Conservation (phyloP, 176 grass and related monocot species). For the Zoysia japonica region DNA sequence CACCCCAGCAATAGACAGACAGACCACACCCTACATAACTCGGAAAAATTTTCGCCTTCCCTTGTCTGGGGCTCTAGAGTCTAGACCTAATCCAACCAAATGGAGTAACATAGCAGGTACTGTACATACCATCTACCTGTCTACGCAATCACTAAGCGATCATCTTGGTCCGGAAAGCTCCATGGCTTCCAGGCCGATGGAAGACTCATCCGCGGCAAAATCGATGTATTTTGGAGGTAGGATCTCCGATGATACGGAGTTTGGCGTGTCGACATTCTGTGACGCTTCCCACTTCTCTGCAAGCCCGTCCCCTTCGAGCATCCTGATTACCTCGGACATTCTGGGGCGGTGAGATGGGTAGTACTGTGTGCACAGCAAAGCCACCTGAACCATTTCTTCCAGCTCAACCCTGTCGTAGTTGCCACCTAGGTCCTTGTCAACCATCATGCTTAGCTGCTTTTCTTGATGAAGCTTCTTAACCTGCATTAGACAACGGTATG, state of each 20-base stretch:
- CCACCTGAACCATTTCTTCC: constrained; percentile 92
- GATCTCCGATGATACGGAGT: constrained; percentile 63
- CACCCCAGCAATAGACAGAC: constrained; percentile 41
- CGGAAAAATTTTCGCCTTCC: neutral
- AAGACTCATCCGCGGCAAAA: constrained; percentile 67
- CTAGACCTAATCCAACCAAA: neutral
- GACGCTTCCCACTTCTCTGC: constrained; percentile 96
- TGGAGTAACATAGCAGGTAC: neutral
- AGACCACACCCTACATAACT: constrained; percentile 7
- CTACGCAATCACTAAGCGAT: neutral
- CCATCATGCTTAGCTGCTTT: constrained; percentile 78
- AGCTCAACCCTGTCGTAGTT: constrained; percentile 76
- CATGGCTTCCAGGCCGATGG: constrained; percentile 80
- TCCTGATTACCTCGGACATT: constrained; percentile 93
- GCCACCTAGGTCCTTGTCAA: constrained; percentile 76
- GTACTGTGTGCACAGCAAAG: constrained; percentile 86
- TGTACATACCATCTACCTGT: neutral
- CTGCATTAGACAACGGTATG: constrained; percentile 31
- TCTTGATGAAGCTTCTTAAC: constrained; percentile 95
- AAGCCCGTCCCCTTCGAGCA: constrained; percentile 91
- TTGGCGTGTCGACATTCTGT: constrained; percentile 56
- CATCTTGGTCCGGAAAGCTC: constrained; percentile 93
- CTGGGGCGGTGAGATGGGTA: constrained; percentile 77
- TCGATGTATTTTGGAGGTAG: constrained; percentile 70
- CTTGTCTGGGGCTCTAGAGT: neutral